phyloP scores from a whole-genome alignment of 169 alveolate genomes.

The Fabrea salina region DNA sequence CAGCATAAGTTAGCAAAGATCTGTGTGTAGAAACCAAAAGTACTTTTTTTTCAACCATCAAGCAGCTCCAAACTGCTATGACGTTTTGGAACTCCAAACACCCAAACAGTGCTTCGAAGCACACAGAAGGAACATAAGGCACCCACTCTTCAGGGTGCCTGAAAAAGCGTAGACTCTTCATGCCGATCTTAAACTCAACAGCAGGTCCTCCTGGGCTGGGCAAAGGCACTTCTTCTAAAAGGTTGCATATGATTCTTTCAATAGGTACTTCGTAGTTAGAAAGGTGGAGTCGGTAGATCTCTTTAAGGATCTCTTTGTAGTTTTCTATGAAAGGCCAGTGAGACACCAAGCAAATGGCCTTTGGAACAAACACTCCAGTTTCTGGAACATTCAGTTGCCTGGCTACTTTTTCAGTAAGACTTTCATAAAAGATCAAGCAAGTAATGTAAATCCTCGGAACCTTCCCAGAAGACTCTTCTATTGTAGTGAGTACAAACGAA shows the following conservation, averaged over 20 bases:
- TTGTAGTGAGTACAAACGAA: constrained; percentile 35
- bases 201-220: constrained; percentile 53
- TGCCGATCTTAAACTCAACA: constrained; percentile 54
- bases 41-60: constrained; percentile 27
- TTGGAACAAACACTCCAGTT: constrained; percentile 33
- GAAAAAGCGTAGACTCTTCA: constrained; percentile 40
- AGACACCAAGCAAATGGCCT: constrained; percentile 55
- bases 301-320: constrained; percentile 48
- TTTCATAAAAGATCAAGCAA: constrained; percentile 35
- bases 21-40: background rate
- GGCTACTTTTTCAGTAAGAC: background rate
- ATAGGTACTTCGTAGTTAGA: constrained; percentile 49
- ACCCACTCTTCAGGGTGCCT: constrained; percentile 52
- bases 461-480: constrained; percentile 5
- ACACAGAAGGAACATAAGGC: constrained; percentile 35
- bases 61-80: background rate
- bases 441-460: constrained; percentile 35
- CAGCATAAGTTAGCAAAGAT: constrained; percentile 20
- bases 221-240: constrained; percentile 57
- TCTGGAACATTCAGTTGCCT: background rate
- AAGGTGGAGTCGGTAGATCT: constrained; percentile 44
- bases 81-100: background rate
- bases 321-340: constrained; percentile 57
- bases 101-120: constrained; percentile 18
- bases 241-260: constrained; percentile 55